These are phyloP conservation scores for Cornus suecica DNA, from an alignment of 148 eudicot species.

Conservation along the genomic window DNA sequence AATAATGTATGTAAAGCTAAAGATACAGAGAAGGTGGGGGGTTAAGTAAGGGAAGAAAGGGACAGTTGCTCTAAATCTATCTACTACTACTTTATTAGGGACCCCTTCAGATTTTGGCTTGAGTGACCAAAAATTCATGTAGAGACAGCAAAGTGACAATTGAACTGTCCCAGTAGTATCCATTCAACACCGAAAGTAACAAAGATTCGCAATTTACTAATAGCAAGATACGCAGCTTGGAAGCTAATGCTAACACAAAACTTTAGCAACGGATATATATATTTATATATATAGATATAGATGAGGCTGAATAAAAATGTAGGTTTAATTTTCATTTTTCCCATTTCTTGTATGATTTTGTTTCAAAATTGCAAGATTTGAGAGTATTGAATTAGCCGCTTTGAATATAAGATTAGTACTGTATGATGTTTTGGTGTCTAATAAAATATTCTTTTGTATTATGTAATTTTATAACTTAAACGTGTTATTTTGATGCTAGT, in stretches of 20 bases:
- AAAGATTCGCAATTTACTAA: neutral
- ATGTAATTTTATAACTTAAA: too few relatives aligned
- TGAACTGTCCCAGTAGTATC: neutral
- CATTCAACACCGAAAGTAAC: neutral
- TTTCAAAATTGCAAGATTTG: too few relatives aligned
- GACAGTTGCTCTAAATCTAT: slow-evolving; percentile 4
- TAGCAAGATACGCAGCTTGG: neutral
- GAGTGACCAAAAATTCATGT: neutral
- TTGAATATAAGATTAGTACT: too few relatives aligned
- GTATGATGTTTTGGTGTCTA: too few relatives aligned
- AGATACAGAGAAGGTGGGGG: neutral
- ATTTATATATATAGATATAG: too few relatives aligned
- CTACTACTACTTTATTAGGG: neutral
- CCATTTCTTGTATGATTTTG: too few relatives aligned
- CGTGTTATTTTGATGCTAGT: too few relatives aligned
- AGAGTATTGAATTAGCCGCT: too few relatives aligned
- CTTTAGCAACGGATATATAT: neutral
- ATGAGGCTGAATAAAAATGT: too few relatives aligned
- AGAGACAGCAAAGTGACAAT: neutral
- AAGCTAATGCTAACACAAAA: neutral
- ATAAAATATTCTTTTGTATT: too few relatives aligned
- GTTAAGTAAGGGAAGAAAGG: slow-evolving; percentile 14
- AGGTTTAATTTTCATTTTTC: too few relatives aligned
- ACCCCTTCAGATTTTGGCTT: neutral
- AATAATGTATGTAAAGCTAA: neutral